Evolutionary conservation across 441 rosid species (phyloP).

Genomic region (Adansonia grandidieri): DNA sequence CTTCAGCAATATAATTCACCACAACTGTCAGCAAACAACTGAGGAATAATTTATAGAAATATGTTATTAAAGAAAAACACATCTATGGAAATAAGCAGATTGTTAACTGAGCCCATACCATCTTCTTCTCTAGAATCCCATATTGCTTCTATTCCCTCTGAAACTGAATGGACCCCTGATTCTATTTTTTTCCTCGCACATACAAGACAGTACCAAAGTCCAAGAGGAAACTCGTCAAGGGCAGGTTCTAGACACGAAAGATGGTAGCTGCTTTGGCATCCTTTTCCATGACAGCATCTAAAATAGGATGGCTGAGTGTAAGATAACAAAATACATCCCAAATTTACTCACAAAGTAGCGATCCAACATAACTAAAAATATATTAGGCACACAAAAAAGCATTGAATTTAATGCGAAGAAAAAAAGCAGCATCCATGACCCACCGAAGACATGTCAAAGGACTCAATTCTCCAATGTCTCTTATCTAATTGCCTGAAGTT

Average conservation of each 20-base stretch:
- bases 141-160: slow-evolving; percentile 41
- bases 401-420: neutral
- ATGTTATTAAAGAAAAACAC: slow-evolving; percentile 4
- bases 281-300: slow-evolving; percentile 65
- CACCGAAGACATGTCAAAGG: neutral
- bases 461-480: neutral
- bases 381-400: neutral
- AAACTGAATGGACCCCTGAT: slow-evolving; percentile 36
- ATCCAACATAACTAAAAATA: neutral
- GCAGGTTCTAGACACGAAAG: slow-evolving; percentile 53
- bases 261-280: slow-evolving; percentile 57
- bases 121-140: slow-evolving; percentile 40
- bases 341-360: slow-evolving; percentile 9
- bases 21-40: slow-evolving; percentile 5
- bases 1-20: neutral
- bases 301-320: slow-evolving; percentile 24
- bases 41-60: slow-evolving; percentile 5
- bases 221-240: slow-evolving; percentile 31
- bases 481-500: neutral
- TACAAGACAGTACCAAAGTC: slow-evolving; percentile 42
- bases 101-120: slow-evolving; percentile 34
- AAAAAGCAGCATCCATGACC: slow-evolving; percentile 10
- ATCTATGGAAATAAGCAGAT: slow-evolving; percentile 13
- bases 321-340: slow-evolving; percentile 10
- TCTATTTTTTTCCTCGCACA: slow-evolving; percentile 38